Percentiles rank a stretch among this genome's conserved stretches.
Conservation (phyloP, 305 asterid genomes). For the Fraxinus sp. region DNA sequence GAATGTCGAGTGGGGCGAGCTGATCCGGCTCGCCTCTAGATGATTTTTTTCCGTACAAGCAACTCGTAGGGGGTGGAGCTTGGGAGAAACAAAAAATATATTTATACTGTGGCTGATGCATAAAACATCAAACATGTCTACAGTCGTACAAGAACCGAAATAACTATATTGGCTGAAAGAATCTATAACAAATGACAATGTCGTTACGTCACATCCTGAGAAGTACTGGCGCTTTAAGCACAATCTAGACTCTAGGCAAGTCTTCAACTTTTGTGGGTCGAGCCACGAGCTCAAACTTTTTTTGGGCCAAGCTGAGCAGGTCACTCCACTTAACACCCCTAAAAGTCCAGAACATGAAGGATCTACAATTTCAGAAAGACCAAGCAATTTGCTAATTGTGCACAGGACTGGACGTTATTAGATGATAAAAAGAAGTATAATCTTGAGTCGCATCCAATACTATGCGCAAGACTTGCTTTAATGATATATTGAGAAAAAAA, state of each 20-base stretch:
- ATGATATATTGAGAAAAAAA: background rate
- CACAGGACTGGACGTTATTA: background rate
- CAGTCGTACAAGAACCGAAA: conserved; percentile 23
- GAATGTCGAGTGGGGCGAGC: background rate
- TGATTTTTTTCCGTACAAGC: too few species aligned
- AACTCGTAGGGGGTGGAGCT: too few species aligned
- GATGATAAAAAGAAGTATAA: background rate
- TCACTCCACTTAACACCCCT: background rate
- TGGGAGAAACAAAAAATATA: too few species aligned
- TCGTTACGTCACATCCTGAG: background rate
- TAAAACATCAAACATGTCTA: too few species aligned
- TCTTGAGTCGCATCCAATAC: background rate
- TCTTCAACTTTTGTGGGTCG: background rate
- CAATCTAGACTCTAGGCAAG: background rate
- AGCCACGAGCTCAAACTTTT: background rate
- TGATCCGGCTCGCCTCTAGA: background rate
- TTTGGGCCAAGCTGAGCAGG: too few species aligned
- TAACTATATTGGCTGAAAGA: background rate
- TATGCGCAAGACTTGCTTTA: background rate
- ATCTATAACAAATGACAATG: background rate
- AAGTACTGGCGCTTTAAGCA: background rate
- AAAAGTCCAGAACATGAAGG: background rate
- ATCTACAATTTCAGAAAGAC: background rate
- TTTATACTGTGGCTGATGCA: too few species aligned
- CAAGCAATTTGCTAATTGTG: background rate